Evolutionary conservation across 1,139 yeast species (phyloP).

Genomic region (Geotrichum restrictum): DNA sequence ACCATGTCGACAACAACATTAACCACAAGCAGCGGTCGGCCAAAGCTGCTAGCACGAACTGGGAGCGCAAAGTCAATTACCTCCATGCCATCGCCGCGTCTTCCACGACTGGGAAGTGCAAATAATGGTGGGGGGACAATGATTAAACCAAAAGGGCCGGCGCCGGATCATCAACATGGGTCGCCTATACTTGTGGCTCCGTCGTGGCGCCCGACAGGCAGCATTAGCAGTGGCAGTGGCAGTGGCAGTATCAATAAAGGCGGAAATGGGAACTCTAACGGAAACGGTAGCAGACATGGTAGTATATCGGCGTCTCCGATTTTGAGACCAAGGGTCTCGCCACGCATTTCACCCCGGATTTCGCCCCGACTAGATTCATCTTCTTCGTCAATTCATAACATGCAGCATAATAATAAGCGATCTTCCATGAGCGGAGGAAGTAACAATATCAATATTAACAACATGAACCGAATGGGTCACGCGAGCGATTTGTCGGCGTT

Average conservation of each 20-base stretch:
- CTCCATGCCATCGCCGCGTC: constrained; percentile 7
- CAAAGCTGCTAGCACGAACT: not conserved
- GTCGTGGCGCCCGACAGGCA: constrained; percentile 2
- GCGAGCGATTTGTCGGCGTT: constrained; percentile 33
- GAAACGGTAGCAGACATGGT: constrained; percentile 19
- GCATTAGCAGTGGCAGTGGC: too few relatives aligned
- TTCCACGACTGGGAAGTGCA: constrained; percentile 3
- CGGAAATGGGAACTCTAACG: too few relatives aligned
- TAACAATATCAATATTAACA: too few relatives aligned
- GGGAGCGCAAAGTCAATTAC: constrained; percentile 1
- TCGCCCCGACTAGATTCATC: too few relatives aligned
- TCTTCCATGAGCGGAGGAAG: not conserved
- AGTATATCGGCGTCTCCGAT: constrained; percentile 26
- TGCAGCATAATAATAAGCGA: constrained; percentile 23
- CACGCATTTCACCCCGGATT: constrained; percentile 24
- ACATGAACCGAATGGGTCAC: constrained; percentile 7
- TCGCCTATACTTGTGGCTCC: not conserved
- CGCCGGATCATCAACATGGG: not conserved
- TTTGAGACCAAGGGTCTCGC: constrained; percentile 29
- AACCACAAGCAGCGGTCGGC: too few relatives aligned
- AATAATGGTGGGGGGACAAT: not conserved
- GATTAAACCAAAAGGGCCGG: constrained; percentile 22
- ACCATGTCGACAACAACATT: not conserved
- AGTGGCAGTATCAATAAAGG: too few relatives aligned
- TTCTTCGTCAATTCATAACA: too few relatives aligned